phyloP scores from a whole-genome alignment of 176 grass and related monocot genomes.

The Olyra latifolia region DNA sequence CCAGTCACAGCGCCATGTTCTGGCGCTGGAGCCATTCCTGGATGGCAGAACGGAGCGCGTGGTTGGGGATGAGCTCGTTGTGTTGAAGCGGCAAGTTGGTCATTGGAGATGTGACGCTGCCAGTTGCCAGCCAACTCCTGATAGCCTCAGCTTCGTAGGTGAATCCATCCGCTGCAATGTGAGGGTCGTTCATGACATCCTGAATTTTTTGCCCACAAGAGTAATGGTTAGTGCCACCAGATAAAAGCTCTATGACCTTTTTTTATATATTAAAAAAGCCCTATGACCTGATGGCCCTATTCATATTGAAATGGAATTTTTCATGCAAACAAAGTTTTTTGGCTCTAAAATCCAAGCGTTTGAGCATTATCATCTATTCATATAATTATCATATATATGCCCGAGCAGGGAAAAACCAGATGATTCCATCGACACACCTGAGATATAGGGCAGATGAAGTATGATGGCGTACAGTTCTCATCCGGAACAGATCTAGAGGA shows the following conservation, averaged over 20 bases:
- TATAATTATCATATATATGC: neutral
- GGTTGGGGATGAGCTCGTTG: constrained; percentile 57
- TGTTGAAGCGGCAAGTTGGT: constrained; percentile 57
- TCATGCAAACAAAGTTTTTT: too few relatives aligned
- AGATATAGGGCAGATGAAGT: constrained; percentile 43
- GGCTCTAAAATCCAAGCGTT: too few relatives aligned
- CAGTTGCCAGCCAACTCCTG: constrained; percentile 51
- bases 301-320: too few relatives aligned
- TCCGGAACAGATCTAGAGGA: neutral
- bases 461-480: constrained; percentile 17
- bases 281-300: too few relatives aligned
- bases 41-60: constrained; percentile 59
- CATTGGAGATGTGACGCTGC: constrained; percentile 60
- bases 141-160: constrained; percentile 70
- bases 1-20: too few relatives aligned
- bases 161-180: constrained; percentile 59
- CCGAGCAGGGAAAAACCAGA: too few relatives aligned
- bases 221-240: too few relatives aligned
- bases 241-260: too few relatives aligned
- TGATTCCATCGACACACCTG: neutral
- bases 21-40: constrained; percentile 48
- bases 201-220: neutral
- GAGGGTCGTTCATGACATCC: constrained; percentile 65
- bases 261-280: too few relatives aligned
- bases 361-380: neutral